Evolutionary conservation across 2,329 filamentous ascomycete species (phyloP).

Genomic region (Fusarium floridanum): DNA sequence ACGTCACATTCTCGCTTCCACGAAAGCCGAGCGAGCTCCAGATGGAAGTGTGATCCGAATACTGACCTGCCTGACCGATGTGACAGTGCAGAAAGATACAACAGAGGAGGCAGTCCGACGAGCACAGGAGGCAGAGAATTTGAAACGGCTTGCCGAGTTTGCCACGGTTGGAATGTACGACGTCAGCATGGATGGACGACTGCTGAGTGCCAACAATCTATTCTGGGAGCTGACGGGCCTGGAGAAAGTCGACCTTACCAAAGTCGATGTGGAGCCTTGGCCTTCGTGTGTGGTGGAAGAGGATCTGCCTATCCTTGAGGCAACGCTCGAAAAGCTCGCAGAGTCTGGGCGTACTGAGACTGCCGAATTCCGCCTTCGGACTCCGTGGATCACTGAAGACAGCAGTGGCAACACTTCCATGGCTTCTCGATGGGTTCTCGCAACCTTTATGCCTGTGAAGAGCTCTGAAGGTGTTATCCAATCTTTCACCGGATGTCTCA

Average conservation of each 20-base stretch:
- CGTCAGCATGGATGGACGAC: constrained; percentile 62
- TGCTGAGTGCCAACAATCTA: constrained; percentile 65
- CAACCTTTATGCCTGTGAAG: constrained; percentile 64
- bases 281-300: constrained; percentile 59
- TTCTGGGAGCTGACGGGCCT: constrained; percentile 67
- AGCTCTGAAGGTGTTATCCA: constrained; percentile 61
- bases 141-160: constrained; percentile 67
- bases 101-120: constrained; percentile 62
- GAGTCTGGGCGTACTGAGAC: constrained; percentile 59
- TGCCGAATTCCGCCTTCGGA: constrained; percentile 63
- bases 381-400: constrained; percentile 61
- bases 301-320: constrained; percentile 56
- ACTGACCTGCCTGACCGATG: constrained; percentile 64
- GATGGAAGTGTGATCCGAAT: constrained; percentile 60
- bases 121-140: constrained; percentile 65
- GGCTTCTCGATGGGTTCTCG: constrained; percentile 62
- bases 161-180: constrained; percentile 69
- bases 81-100: constrained; percentile 63
- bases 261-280: constrained; percentile 59
- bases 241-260: constrained; percentile 56
- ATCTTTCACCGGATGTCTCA: constrained; percentile 62
- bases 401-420: constrained; percentile 57
- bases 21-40: constrained; percentile 59
- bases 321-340: constrained; percentile 56
- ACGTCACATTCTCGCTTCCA: constrained; percentile 61